Evolutionary conservation across 139 green algal species (phyloP).

Genomic region (Chlorella sp.): DNA sequence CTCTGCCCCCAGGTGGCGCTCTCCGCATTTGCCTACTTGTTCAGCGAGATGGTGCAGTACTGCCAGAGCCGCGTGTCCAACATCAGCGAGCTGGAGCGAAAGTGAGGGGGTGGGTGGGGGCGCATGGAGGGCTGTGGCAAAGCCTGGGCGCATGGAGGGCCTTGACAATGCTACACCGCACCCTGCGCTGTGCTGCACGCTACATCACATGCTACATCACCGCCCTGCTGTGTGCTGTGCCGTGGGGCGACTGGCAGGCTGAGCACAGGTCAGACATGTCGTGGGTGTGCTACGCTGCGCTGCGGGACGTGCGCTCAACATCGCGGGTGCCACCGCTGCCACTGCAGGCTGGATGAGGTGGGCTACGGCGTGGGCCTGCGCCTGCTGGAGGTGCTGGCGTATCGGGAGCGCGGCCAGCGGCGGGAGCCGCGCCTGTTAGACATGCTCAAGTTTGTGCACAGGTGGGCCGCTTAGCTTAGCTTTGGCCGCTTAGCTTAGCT

Average conservation of each 20-base stretch:
- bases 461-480: background rate
- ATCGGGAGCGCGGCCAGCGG: slow-evolving; percentile 74
- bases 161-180: too few species aligned
- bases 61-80: slow-evolving; percentile 84
- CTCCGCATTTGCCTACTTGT: slow-evolving; percentile 93
- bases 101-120: slow-evolving; percentile 50
- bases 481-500: too few species aligned
- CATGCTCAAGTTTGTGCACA: slow-evolving; percentile 91
- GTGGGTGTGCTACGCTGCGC: too few species aligned
- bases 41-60: slow-evolving; percentile 97
- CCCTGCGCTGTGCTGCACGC: too few species aligned
- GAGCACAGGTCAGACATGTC: too few species aligned
- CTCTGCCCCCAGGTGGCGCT: slow-evolving; percentile 71
- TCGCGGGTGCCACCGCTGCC: too few species aligned
- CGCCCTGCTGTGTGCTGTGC: too few species aligned
- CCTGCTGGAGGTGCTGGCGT: slow-evolving; percentile 89
- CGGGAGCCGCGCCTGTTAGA: slow-evolving; percentile 86
- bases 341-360: slow-evolving; percentile 80
- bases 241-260: too few species aligned
- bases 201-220: too few species aligned
- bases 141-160: too few species aligned
- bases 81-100: slow-evolving; percentile 91
- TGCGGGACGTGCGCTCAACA: too few species aligned
- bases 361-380: slow-evolving; percentile 86
- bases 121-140: too few species aligned